These are phyloP conservation scores for Cercospora berteroae DNA, from an alignment of 2,329 filamentous ascomycete species.

Conservation along the genomic window DNA sequence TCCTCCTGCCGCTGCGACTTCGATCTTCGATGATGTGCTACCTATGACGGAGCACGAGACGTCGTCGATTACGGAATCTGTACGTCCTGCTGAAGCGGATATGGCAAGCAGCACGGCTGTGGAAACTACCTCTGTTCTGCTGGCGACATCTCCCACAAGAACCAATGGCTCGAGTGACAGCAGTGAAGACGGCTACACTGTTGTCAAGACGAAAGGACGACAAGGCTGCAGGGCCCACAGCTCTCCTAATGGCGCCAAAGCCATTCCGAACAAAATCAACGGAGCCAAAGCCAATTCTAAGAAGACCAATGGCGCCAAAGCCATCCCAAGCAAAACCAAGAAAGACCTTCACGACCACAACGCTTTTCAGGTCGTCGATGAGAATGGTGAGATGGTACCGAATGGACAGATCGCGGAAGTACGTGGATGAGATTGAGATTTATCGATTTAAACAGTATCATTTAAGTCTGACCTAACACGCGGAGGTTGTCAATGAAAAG, in stretches of 20 bases:
- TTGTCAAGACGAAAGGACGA: slow-evolving; percentile 19
- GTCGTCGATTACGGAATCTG: not conserved
- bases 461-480: not conserved
- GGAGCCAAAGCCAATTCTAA: not conserved
- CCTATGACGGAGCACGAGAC: not conserved
- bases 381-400: slow-evolving; percentile 1
- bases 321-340: not conserved
- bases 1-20: not conserved
- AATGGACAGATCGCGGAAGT: not conserved
- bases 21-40: not conserved
- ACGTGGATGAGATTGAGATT: not conserved
- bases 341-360: not conserved
- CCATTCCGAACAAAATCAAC: not conserved
- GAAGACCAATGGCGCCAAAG: not conserved
- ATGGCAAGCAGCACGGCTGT: slow-evolving; percentile 4
- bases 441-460: not conserved
- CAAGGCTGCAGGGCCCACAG: not conserved
- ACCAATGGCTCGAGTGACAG: slow-evolving; percentile 13
- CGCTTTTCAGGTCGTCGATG: slow-evolving; percentile 7
- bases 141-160: slow-evolving; percentile 13
- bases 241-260: not conserved
- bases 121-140: slow-evolving; percentile 5
- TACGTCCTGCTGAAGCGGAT: slow-evolving; percentile 16
- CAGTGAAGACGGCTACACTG: slow-evolving; percentile 23
- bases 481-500: not conserved